Evolutionary conservation across 495 filamentous ascomycete species (phyloP).

Genomic region (Aspergillus steynii): DNA sequence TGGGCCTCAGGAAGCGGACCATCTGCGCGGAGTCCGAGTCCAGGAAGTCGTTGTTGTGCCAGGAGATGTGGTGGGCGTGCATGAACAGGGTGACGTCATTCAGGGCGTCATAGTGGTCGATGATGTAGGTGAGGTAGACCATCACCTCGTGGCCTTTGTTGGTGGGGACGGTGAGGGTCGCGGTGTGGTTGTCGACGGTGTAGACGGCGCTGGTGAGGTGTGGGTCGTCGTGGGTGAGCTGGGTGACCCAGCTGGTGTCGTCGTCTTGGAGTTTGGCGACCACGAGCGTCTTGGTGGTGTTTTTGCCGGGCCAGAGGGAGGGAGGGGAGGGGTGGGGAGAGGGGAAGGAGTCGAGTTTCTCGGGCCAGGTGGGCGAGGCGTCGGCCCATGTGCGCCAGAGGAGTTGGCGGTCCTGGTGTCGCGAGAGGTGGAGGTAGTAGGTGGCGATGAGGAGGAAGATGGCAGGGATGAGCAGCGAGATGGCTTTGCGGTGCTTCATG

Average conservation of each 20-base stretch:
- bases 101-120: conserved; percentile 48
- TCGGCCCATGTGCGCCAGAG: neutral
- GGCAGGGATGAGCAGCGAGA: neutral
- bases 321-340: neutral
- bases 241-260: conserved; percentile 32
- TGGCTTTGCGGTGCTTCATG: neutral
- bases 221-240: conserved; percentile 2
- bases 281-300: conserved; percentile 18
- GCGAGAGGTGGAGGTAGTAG: neutral
- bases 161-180: conserved; percentile 40
- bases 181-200: conserved; percentile 37
- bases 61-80: conserved; percentile 43
- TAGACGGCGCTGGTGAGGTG: conserved; percentile 19
- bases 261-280: conserved; percentile 25
- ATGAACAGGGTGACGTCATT: conserved; percentile 46
- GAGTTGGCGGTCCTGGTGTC: neutral
- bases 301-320: neutral
- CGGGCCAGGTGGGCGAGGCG: neutral
- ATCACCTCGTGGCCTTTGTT: conserved; percentile 67
- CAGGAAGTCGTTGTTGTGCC: conserved; percentile 58
- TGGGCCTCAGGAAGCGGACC: conserved; percentile 24
- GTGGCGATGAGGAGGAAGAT: neutral
- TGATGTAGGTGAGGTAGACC: conserved; percentile 42
- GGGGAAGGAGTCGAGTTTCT: neutral
- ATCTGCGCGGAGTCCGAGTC: conserved; percentile 35